Evolutionary conservation across 768 basidiomycete species (phyloP).

Genomic region (Agaricus sinodeliciosus): DNA sequence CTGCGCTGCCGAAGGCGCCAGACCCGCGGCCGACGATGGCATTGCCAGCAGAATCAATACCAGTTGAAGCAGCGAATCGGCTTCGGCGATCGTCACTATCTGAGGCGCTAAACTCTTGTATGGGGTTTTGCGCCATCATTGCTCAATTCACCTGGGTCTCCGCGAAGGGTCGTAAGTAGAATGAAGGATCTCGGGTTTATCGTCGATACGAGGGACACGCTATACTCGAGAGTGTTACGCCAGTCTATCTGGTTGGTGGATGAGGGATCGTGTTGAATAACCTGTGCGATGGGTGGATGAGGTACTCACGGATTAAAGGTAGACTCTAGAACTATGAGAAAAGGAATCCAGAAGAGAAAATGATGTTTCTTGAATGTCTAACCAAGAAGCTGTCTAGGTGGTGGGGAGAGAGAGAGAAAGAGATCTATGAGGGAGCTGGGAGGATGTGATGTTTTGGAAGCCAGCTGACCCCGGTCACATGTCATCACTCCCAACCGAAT

Average conservation of each 20-base stretch:
- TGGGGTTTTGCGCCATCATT: slow-evolving; percentile 7
- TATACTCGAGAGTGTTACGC: not conserved
- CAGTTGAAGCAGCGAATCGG: slow-evolving; percentile 6
- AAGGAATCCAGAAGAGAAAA: not conserved
- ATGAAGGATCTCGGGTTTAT: not conserved
- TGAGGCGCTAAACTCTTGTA: slow-evolving; percentile 6
- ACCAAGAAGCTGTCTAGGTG: slow-evolving; percentile 3
- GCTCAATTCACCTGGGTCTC: not conserved
- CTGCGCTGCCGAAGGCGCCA: slow-evolving; percentile 30
- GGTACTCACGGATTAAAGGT: slow-evolving; percentile 8
- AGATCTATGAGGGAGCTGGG: slow-evolving; percentile 10
- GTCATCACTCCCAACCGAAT: slow-evolving; percentile 1
- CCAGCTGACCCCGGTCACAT: slow-evolving; percentile 12
- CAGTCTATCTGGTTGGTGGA: slow-evolving; percentile 2
- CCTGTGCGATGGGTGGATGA: not conserved
- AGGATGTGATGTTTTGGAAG: slow-evolving; percentile 2
- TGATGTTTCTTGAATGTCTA: not conserved
- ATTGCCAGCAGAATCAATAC: not conserved
- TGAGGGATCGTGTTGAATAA: not conserved
- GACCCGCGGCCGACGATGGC: slow-evolving; percentile 1
- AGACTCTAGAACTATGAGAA: slow-evolving; percentile 9
- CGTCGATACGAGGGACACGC: not conserved
- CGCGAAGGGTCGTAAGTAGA: slow-evolving; percentile 1
- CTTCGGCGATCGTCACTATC: slow-evolving; percentile 6
- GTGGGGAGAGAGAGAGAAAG: slow-evolving; percentile 10